Evolutionary conservation across 1,139 yeast species (phyloP), one percentile per base, ranked within the genome.

Genomic region (Geotrichum australiense): DNA sequence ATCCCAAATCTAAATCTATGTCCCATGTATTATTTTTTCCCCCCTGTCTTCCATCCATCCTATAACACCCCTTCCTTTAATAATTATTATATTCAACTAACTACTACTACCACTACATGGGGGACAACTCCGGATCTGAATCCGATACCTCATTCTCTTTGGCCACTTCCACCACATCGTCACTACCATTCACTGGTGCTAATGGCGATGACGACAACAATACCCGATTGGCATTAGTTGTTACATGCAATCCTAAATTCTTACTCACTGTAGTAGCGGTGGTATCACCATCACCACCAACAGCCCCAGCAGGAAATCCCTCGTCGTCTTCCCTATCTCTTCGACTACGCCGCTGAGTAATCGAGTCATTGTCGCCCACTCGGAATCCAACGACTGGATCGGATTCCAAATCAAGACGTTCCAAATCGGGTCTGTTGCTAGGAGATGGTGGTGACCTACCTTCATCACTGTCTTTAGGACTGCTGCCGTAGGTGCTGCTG

Each of bases 101-200:
- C 25, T 23, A 23, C 25, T 11, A 23, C 25, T 23, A 23, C 11
- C 25, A 23, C 11, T 23, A 11, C 11, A 29, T 14, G 14, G 35
- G 35, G 4, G 35, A 20, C 11, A 31, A 12, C 18, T 31, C 35
- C 7, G 35, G 35, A 14, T 31, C 35, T 5, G 35, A 31, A 20
- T 31, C 35, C 4, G 35, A 20, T 4, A 31, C 12, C 7, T 5
- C 12, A 5, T n/a, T n/a, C 12, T 26, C 29, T 5, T 11, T 26
- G 12, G 25, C 25, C 12, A 6, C 15, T 26, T 26, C 6, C 10
- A 22, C 25, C 31, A 28, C 6, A 28, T 6, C 31, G 11, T 12
- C 18, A n/a, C 10, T 34, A 18, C 20, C 15, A 34, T 21, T 10
- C 5, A 11, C 30, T 18, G 34, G 23, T 6, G n/a, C 21, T 5